These are phyloP conservation scores for Acanthamoeba divionensis DNA, from an alignment of 208 protist genomes.

Conservation along the genomic window DNA sequence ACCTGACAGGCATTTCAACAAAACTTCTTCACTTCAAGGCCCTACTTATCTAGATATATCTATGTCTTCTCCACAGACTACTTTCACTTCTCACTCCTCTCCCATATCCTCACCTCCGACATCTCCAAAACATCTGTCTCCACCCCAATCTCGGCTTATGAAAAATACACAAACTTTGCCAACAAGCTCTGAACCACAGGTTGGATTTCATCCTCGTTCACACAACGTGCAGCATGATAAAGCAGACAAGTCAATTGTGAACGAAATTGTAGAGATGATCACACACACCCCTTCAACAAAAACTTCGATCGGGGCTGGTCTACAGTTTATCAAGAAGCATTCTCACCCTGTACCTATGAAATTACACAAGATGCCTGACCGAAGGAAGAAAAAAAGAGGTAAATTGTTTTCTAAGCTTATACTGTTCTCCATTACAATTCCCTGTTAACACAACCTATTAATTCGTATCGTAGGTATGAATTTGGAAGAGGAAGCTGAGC, in stretches of 20 bases:
- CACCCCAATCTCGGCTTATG: neutral
- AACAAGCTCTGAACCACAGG: neutral
- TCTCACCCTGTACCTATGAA: too few relatives aligned
- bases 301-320: neutral
- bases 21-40: too few relatives aligned
- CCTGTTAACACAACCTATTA: too few relatives aligned
- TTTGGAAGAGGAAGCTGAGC: too few relatives aligned
- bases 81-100: neutral
- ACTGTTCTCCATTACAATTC: too few relatives aligned
- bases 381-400: too few relatives aligned
- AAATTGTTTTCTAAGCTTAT: too few relatives aligned
- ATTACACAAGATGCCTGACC: too few relatives aligned
- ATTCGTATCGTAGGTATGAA: too few relatives aligned
- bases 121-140: neutral
- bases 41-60: too few relatives aligned
- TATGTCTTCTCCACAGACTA: neutral
- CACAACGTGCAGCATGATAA: neutral
- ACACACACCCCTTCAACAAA: neutral
- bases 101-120: neutral
- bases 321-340: constrained; percentile 51
- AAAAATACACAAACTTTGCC: neutral
- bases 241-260: neutral
- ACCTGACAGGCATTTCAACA: too few relatives aligned
- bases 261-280: constrained; percentile 13
- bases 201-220: neutral